Evolutionary conservation across 108 stramenopile species (phyloP), one percentile per base, ranked within the genome.

Genomic region (Nannochloropsis gaditana): DNA sequence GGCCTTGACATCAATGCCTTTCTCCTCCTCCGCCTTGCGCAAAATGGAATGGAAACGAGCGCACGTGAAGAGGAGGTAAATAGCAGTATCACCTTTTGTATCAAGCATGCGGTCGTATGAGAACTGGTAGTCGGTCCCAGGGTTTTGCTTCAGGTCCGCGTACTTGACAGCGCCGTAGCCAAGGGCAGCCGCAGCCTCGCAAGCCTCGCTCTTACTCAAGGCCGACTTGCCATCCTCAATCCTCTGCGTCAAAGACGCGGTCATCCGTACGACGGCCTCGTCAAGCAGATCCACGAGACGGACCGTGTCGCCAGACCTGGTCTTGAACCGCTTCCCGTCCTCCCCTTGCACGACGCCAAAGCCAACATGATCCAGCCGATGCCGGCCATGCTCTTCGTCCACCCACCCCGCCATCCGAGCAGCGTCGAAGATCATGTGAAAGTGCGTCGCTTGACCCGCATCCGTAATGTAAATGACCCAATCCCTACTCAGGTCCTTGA

Each of bases 121-220:
- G 90, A 99, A 99, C 83, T 95, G 94, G 93, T 99, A 99, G 87
- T 97, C 95, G 83, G 95, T 94, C 15, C 94, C 94, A 42, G 97
- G 97, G 89, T 99, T 96, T 41, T 98, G 93, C 80, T 96, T 92
- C 84, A 99, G 93, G 87, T 99, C 99, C 87, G 96, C 97, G 92
- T 99, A 99, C 93, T 99, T 99, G 84, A 99, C 97, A 17, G 97
- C 98, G 83, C 97, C 96, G 86, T 99, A 99, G 47, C 99, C 99
- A 85, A 99, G 93, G 80, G 93, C 94, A 47, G 93, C 93, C n/a
- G 99, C 97, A 42, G 41, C 45, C 80, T 21, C 0, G 9, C 11
- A 11, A n/a, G 80, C 80, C 80, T 21, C 80, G 5, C 21, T 19
- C 17, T 45, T 41, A 31, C 45, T 44, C 80, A 81, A 81, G 11